Conservation (phyloP, 2,329 filamentous ascomycete genomes). For the Cladosporium sp. region DNA sequence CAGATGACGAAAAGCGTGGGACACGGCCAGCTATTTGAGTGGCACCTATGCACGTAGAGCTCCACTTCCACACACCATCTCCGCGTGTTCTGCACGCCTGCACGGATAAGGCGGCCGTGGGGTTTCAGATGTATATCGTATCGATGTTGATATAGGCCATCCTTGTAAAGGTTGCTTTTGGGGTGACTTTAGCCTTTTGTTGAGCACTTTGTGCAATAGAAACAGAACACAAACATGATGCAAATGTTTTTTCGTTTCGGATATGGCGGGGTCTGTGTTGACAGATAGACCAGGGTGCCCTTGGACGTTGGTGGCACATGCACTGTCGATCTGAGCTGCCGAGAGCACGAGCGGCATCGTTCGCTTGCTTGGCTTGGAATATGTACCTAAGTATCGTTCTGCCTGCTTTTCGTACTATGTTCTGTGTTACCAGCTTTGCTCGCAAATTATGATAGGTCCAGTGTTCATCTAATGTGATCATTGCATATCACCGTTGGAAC, state of each 20-base stretch:
- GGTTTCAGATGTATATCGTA: background rate
- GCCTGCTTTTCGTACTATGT: no score
- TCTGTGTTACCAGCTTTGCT: no score
- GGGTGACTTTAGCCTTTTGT: background rate
- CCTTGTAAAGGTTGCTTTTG: background rate
- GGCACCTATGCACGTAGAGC: background rate
- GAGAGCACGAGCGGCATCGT: background rate
- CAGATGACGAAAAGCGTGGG: background rate
- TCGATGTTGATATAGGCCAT: background rate
- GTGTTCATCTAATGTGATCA: no score
- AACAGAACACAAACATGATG: no score
- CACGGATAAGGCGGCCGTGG: background rate
- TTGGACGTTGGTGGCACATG: constrained; percentile 6
- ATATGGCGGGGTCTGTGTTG: background rate
- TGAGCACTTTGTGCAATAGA: background rate
- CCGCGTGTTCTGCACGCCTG: background rate
- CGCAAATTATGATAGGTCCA: no score
- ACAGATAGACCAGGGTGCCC: background rate
- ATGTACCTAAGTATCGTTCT: no score
- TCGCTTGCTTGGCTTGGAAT: background rate
- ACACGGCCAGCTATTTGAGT: background rate
- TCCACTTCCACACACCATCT: background rate
- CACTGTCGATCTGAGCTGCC: constrained; percentile 4
- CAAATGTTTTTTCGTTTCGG: background rate
- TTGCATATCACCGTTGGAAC: no score